Base-by-base conservation (phyloP, 2,329 filamentous ascomycete genomes). In the Hirsutella thompsonii region DNA sequence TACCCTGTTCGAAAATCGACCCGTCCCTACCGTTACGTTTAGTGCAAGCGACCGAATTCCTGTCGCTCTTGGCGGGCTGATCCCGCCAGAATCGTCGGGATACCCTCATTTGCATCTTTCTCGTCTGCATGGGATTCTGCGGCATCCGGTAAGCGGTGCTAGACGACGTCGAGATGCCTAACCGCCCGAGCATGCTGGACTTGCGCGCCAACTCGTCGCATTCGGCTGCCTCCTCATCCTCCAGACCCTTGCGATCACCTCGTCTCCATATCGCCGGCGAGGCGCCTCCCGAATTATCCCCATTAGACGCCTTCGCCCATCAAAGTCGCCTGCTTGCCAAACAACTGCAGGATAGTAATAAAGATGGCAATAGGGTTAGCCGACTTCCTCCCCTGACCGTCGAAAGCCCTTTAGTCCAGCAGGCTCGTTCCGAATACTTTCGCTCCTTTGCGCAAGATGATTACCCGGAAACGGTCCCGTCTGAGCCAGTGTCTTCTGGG, bases 271-370 rank as follows among this genome's bases (percentile, higher is more conserved):
- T 84, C 43, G 82, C 83, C 43, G 85, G 85, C 46, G 84, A 90
- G 52, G 74, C 83, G 1, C 90, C 92, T 18, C 92, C 92, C 5
- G 84, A 92, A 40, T 72, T 96, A 42, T 96, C 92, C 8, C 92
- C 92, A 10, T 74, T 98, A 48, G 92, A 98, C 70, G 90, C 90
- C 37, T 93, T 98, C 57, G 90, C 90, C 19, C 73, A 90, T 46
- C 90, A 96, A 57, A 93, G 89, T 52, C 81, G 90, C 43, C 67
- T 93, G 52, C 74, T 98, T 39, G 88, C 88, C 32, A 84, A 79
- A 62, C 83, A 94, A 61, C 76, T 98, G 46, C 82, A 94, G 59
- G 81, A 92, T 50, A 81, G 76, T 47, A 74, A 77, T 54, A 79
- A 76, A 55, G 74, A 76, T 46, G 88, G 85, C 38, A 78, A 80